Base-by-base conservation (phyloP, 352 stramenopile genomes). In the Blastocystis sp. region DNA sequence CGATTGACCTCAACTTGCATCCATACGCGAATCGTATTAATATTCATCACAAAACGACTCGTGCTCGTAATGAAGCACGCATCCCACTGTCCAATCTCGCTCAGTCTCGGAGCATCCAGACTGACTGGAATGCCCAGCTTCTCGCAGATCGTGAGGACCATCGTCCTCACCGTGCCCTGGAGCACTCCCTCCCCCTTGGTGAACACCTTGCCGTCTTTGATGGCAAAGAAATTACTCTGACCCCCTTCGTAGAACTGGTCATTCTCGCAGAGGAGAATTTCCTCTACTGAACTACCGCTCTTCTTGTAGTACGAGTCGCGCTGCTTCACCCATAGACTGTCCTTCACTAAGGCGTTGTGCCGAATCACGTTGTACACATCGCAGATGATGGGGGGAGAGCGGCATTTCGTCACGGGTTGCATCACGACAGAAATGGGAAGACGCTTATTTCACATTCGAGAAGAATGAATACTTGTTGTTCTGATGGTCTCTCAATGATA, bases 31-130 rank as follows among this genome's bases (percentile, higher is more conserved):
- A 88, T 23, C 26, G 55, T 79, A 34, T 88, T 29, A 34, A 88
- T 88, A 47, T 88, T 88, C 77, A 88, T 88, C 43, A 88, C 43
- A 18, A 69, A 88, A 6, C 77, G 55, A 29, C 62, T 79, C 23
- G 77, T 88, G 41, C 77, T 88, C 11, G 77, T 88, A 77, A 88
- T 11, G 66, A 88, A 88, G 26, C 62, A 76, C 47, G 62, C 77
- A 63, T 88, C 77, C 77, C 77, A 88, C 20, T 47, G 43, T 18
- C n/a, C 9, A 41, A 88, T 88, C 62, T 88, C 77, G 20, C 53
- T 54, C 50, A 88, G 4, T 29, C 43, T 29, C 47, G 62, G 66
- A 62, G 77, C n/a, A 39, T 88, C 77, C 47, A 88, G 43, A 23
- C 41, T 76, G 3, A 76, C 3, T 18, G 77, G 77, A 64, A 88